Base-by-base conservation (phyloP, 441 rosid species). In the Jatropha podagrica region DNA sequence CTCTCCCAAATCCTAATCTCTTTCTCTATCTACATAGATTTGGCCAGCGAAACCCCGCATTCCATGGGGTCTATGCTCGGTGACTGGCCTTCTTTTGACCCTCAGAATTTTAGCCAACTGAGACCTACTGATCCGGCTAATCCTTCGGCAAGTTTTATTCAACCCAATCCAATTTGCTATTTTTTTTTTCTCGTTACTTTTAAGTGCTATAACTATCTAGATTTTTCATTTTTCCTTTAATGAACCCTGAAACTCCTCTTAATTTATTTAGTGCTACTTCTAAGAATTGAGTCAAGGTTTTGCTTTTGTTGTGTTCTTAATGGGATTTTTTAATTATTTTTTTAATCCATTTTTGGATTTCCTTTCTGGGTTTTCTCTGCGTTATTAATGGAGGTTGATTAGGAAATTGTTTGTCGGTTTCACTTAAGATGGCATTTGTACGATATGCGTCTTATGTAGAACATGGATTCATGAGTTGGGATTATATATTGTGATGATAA, bases 71-170 rank as follows among this genome's bases (percentile, higher is more conserved):
- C 94, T 76, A 80, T 85, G 78, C 86, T 89, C 65, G 89, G 95
- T 55, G 89, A 86, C 74, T 86, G 86, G 85, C 98, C 98, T 73
- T 92, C 98, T 8, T 87, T 87, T 69, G 90, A 94, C 81, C 92
- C 96, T 73, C 92, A 90, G 81, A 92, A 92, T 84, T 94, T 92
- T 81, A 88, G 91, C 87, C 96, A 90, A 80, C 95, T 87, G 72
- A 88, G 93, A 60, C 92, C 97, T n/a, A 85, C 97, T 40, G 94
- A 89, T 86, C 94, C 96, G 72, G 88, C 93, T 59, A 87, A 86
- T 80, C 93, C 97, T 70, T 89, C 92, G 68, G 98, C 92, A 68
- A 76, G 91, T 81, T 61, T 23, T 58, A n/a, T 58, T n/a, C 2
- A 65, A 68, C 72, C 73, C 8, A 20, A 20, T 42, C 65, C 61